Evolutionary conservation across 768 basidiomycete species (phyloP).

Genomic region (Pholiota microspora): DNA sequence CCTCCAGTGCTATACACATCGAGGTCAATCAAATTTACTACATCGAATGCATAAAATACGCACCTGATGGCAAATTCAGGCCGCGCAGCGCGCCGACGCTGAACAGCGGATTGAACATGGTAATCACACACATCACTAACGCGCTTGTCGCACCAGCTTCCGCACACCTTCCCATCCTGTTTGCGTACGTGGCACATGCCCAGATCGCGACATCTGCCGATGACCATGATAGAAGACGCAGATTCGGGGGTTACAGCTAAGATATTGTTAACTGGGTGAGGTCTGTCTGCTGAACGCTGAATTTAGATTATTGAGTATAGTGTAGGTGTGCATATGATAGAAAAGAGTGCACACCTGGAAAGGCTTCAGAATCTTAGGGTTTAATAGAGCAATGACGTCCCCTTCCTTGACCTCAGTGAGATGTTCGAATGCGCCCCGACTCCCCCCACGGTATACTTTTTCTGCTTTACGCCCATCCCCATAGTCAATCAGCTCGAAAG

Average conservation of each 20-base stretch:
- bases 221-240: slow-evolving; percentile 73
- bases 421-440: slow-evolving; percentile 88
- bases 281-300: slow-evolving; percentile 50
- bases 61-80: slow-evolving; percentile 88
- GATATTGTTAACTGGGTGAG: slow-evolving; percentile 78
- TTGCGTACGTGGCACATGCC: slow-evolving; percentile 80
- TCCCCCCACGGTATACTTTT: slow-evolving; percentile 84
- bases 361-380: slow-evolving; percentile 84
- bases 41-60: slow-evolving; percentile 22
- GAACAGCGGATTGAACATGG: slow-evolving; percentile 82
- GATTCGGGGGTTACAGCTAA: slow-evolving; percentile 87
- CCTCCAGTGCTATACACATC: slow-evolving; percentile 61
- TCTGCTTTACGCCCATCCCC: slow-evolving; percentile 50
- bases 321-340: background rate
- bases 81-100: slow-evolving; percentile 68
- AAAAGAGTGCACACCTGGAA: slow-evolving; percentile 56
- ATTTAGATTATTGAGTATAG: background rate
- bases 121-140: slow-evolving; percentile 88
- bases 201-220: slow-evolving; percentile 86
- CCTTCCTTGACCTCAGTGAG: slow-evolving; percentile 86
- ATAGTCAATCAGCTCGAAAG: slow-evolving; percentile 51
- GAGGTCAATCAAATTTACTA: background rate
- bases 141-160: slow-evolving; percentile 90
- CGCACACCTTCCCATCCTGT: slow-evolving; percentile 79
- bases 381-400: slow-evolving; percentile 86